A percentile compares a stretch with the other conserved stretches of the same genome.
Evolutionary conservation across 495 filamentous ascomycete species (phyloP).

Genomic region (Xylaria acuta): DNA sequence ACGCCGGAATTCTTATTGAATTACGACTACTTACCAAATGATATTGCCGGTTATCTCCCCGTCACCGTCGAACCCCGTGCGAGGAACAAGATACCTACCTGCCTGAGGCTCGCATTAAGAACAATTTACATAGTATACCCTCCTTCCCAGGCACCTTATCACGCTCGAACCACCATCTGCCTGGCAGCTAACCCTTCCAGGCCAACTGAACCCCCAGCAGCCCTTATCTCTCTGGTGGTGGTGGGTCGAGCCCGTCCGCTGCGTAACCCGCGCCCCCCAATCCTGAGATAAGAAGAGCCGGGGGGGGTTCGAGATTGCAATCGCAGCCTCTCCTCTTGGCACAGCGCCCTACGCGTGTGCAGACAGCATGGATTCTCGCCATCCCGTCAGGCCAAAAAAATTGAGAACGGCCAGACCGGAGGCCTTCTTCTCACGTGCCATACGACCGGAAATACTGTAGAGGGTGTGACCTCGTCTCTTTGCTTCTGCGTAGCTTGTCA

Average conservation of each 20-base stretch:
- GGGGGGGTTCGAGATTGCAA: background rate
- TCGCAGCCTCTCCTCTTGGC: slow-evolving; percentile 18
- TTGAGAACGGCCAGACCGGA: background rate
- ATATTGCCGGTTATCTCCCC: background rate
- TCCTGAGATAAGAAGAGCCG: slow-evolving; percentile 17
- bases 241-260: slow-evolving; percentile 6
- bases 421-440: background rate
- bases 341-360: background rate
- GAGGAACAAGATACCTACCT: background rate
- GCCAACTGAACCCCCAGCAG: background rate
- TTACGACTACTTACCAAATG: background rate
- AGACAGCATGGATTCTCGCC: background rate
- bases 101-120: background rate
- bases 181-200: background rate
- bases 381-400: background rate
- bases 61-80: background rate
- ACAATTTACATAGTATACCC: slow-evolving; percentile 2
- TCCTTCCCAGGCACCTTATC: slow-evolving; percentile 8
- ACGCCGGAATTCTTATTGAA: background rate
- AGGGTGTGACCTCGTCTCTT: background rate
- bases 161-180: background rate
- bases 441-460: background rate
- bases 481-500: background rate
- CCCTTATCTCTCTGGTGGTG: slow-evolving; percentile 21
- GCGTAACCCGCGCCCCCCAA: slow-evolving; percentile 7